phyloP scores from a whole-genome alignment of 768 basidiomycete genomes.

The Kwoniella shandongensis region DNA sequence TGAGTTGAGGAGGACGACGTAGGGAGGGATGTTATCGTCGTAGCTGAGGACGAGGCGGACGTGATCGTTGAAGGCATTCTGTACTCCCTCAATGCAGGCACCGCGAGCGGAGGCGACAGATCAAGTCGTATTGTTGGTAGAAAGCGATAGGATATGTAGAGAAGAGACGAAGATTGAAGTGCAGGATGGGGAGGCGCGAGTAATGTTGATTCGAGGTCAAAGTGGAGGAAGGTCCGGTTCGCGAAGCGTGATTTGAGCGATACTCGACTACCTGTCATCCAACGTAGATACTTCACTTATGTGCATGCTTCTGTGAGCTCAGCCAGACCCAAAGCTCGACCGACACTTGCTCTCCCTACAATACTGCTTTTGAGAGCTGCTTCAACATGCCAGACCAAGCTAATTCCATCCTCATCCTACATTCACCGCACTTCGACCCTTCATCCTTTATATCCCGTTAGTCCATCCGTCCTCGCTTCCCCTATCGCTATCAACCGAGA shows the following conservation, averaged over 20 bases:
- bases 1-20: constrained; percentile 2
- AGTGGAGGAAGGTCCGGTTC: not conserved
- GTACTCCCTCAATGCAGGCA: not conserved
- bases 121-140: not conserved
- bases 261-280: no score
- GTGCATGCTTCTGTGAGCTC: no score
- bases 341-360: no score
- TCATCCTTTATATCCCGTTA: constrained; percentile 29
- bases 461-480: not conserved
- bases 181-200: no score
- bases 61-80: no score
- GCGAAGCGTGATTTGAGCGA: constrained; percentile 8
- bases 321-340: no score
- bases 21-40: constrained; percentile 10
- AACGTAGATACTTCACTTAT: no score
- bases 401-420: constrained; percentile 28
- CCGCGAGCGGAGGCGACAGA: not conserved
- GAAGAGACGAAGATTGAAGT: no score
- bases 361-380: no score
- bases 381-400: not conserved
- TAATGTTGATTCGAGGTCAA: no score
- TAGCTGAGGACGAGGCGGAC: not conserved
- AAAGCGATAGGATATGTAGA: no score
- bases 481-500: not conserved
- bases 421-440: constrained; percentile 21